Evolutionary conservation across 495 filamentous ascomycete genomes (phyloP).

Genomic region (Penicillium cinerascens): DNA sequence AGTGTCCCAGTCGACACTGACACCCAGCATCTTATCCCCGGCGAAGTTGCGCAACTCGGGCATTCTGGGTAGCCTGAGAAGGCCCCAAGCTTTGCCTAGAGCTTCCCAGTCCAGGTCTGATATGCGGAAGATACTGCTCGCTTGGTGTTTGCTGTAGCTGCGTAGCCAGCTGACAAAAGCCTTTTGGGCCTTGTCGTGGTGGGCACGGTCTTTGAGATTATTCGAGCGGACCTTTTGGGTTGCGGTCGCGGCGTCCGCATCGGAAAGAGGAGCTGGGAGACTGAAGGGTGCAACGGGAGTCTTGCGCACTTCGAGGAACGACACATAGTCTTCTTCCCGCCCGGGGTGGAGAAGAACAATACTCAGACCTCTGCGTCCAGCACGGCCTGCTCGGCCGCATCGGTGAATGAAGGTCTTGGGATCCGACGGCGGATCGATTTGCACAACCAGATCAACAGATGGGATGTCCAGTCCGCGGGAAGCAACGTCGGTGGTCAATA

Average conservation of each 20-base stretch:
- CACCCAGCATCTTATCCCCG: conserved; percentile 60
- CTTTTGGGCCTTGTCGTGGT: conserved; percentile 83
- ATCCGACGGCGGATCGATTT: conserved; percentile 87
- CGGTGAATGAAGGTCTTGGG: conserved; percentile 95
- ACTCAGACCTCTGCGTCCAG: conserved; percentile 80
- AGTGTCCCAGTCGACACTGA: conserved; percentile 55
- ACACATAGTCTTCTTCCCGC: conserved; percentile 82
- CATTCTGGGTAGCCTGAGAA: conserved; percentile 89
- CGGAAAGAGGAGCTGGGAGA: conserved; percentile 48
- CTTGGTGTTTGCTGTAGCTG: conserved; percentile 87
- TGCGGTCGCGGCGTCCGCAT: conserved; percentile 51
- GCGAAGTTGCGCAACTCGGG: conserved; percentile 74
- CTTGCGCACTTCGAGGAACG: conserved; percentile 82
- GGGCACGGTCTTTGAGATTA: conserved; percentile 67
- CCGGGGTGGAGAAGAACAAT: conserved; percentile 80
- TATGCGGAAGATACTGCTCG: conserved; percentile 84
- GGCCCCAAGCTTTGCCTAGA: conserved; percentile 74
- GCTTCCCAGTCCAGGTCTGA: conserved; percentile 79
- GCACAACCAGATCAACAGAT: conserved; percentile 88
- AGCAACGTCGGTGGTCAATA: conserved; percentile 84
- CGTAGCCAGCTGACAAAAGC: conserved; percentile 92
- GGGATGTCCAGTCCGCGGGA: conserved; percentile 92
- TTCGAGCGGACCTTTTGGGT: conserved; percentile 57
- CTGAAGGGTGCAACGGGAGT: conserved; percentile 72
- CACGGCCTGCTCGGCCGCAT: conserved; percentile 87